phyloP scores from a whole-genome alignment of 2,329 filamentous ascomycete genomes.

The Chrysosphaeria jannelii region DNA sequence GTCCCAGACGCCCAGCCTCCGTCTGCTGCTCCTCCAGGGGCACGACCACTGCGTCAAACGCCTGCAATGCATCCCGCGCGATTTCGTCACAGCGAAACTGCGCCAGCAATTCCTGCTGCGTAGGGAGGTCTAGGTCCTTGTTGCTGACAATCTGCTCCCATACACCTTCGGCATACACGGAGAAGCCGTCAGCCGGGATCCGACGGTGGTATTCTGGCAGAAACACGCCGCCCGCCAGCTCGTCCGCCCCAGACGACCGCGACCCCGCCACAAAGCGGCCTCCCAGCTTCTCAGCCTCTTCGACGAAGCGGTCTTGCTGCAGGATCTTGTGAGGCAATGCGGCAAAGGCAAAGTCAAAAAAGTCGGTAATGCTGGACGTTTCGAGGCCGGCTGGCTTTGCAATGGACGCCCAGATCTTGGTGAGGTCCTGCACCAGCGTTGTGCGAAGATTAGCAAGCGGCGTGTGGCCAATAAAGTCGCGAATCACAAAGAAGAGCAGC shows the following conservation, averaged over 20 bases:
- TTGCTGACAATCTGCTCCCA: conserved; percentile 99
- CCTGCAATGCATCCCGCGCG: conserved; percentile 54
- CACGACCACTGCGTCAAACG: conserved; percentile 52
- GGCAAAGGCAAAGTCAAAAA: conserved; percentile 95
- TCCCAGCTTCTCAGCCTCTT: conserved; percentile 52
- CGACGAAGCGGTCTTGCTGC: conserved; percentile 68
- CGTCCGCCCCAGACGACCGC: conserved; percentile 33
- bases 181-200: conserved; percentile 92
- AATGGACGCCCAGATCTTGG: conserved; percentile 73
- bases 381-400: conserved; percentile 79
- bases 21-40: conserved; percentile 71
- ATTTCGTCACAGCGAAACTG: conserved; percentile 98
- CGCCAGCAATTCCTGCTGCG: conserved; percentile 83
- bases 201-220: conserved; percentile 81
- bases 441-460: conserved; percentile 71
- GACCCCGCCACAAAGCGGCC: conserved; percentile 59
- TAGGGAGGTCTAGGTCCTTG: conserved; percentile 88
- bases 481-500: conserved; percentile 92
- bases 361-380: conserved; percentile 71
- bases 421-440: conserved; percentile 70
- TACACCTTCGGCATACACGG: conserved; percentile 70
- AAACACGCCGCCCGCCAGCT: conserved; percentile 54
- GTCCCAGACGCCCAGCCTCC: conserved; percentile 42
- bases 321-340: conserved; percentile 90
- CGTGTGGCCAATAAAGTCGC: conserved; percentile 80